Evolutionary conservation across 306 rosid genomes (phyloP), one percentile per base, ranked within the genome.

Genomic region (Cucumis hystrix): DNA sequence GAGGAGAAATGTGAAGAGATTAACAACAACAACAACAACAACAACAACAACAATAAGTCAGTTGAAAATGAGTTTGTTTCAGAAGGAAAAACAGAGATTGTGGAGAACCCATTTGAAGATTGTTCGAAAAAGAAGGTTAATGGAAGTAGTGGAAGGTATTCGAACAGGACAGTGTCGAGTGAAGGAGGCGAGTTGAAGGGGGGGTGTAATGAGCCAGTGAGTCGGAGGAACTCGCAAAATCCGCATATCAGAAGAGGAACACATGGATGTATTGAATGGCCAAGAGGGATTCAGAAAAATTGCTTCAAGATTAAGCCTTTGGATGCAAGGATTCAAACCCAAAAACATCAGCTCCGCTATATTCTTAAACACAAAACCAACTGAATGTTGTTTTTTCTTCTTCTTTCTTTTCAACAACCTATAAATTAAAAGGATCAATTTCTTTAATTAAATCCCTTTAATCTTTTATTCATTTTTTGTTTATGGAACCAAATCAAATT

Each of bases 171-270:
- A 20, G 41, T 73, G 55, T 75, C 82, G 16, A 49, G 75, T 30
- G 56, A 13, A 52, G 79, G 52, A 73, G 80, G 74, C 52, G 72
- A 85, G 78, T 67, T 62, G 14, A 78, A 70, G 75, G 68, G 30
- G 75, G 68, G 30, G n/a, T 57, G 5, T 47, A 47, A 47, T 35
- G 83, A 82, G 40, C 28, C 75, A 55, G 59, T 13, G 67, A 82
- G 51, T 20, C 76, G 69, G 33, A 14, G 82, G 78, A 79, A 54
- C 39, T 76, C 72, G 72, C 52, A 77, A 5, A 92, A 92, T 78
- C 96, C 97, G 10, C 97, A 90, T 82, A 84, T 90, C 68, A 76
- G 84, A 73, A 85, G 88, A 57, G 96, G 86, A 76, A 90, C 85
- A 84, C 84, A 81, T 79, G 96, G 97, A 6, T 62, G 87, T 76